Percentiles rank a stretch among this genome's conserved stretches.
Conservation (phyloP, 2,329 filamentous ascomycete species). For the Alternaria sp. region DNA sequence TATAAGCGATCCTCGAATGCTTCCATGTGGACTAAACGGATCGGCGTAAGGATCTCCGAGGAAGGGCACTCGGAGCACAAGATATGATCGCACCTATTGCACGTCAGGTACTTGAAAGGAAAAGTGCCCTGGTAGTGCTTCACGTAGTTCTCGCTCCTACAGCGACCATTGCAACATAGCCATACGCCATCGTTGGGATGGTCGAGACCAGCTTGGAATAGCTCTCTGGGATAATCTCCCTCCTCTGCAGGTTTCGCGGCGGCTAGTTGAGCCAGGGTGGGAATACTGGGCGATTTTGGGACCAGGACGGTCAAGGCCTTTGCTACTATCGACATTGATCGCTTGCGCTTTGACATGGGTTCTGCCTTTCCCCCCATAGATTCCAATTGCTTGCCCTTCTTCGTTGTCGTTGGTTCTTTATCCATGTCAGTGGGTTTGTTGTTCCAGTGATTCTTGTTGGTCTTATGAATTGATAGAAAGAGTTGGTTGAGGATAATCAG, state of each 20-base stretch:
- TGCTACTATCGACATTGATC: neutral
- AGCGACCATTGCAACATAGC: constrained; percentile 21
- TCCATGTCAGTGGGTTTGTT: neutral
- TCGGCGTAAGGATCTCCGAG: neutral
- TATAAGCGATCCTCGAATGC: neutral
- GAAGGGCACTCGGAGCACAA: neutral
- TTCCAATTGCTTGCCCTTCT: neutral
- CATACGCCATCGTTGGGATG: constrained; percentile 21
- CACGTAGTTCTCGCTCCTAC: constrained; percentile 24
- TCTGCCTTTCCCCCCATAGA: neutral
- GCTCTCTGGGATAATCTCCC: neutral
- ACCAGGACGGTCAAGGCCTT: neutral
- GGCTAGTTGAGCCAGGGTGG: neutral
- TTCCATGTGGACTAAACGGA: neutral
- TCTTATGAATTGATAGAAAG: neutral
- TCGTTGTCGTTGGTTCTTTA: neutral
- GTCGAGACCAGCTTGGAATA: neutral
- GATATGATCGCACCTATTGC: neutral
- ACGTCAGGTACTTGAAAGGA: neutral
- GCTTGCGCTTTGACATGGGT: neutral
- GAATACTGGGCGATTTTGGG: neutral
- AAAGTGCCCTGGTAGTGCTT: constrained; percentile 1
- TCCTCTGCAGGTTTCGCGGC: neutral
- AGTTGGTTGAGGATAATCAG: neutral
- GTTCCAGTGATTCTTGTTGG: neutral